Conservation (phyloP, 192 early-diverging fungal genomes). For the Polychytrium aggregatum region DNA sequence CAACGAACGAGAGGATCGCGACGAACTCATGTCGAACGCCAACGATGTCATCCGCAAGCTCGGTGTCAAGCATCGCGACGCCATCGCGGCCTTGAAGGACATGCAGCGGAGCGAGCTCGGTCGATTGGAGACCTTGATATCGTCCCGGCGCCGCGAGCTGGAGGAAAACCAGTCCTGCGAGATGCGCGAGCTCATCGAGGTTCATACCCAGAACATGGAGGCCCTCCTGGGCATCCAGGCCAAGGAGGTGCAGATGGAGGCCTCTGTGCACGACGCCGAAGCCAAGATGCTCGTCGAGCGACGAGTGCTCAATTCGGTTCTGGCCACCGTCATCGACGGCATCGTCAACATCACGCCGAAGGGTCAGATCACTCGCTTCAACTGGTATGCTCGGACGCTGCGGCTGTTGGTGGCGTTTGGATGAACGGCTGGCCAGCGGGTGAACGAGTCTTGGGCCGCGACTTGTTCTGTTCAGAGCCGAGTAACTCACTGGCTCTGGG, state of each 20-base stretch:
- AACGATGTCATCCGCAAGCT: too few species aligned
- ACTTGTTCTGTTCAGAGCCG: too few species aligned
- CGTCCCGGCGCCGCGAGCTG: not conserved
- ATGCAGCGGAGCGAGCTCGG: too few species aligned
- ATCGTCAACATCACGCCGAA: conserved; percentile 25
- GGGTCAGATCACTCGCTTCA: conserved; percentile 19
- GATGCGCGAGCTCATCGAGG: conserved; percentile 5
- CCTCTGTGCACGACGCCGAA: conserved; percentile 21
- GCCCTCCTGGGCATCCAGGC: conserved; percentile 12
- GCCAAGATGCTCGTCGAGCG: conserved; percentile 21
- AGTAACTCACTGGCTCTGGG: too few species aligned
- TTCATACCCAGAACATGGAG: not conserved
- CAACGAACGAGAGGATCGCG: too few species aligned
- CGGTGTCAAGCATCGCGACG: too few species aligned
- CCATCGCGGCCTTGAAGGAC: too few species aligned
- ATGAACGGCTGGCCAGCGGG: too few species aligned
- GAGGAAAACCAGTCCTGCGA: conserved; percentile 9
- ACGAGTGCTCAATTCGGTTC: conserved; percentile 18
- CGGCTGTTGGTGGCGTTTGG: conserved; percentile 23
- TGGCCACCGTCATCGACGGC: conserved; percentile 20
- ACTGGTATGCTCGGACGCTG: too few species aligned
- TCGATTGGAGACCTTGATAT: too few species aligned
- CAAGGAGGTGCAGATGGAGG: conserved; percentile 30
- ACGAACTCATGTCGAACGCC: too few species aligned
- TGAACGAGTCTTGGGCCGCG: too few species aligned